Conservation (phyloP, 331 rosid genomes). For the Quercus phellos region DNA sequence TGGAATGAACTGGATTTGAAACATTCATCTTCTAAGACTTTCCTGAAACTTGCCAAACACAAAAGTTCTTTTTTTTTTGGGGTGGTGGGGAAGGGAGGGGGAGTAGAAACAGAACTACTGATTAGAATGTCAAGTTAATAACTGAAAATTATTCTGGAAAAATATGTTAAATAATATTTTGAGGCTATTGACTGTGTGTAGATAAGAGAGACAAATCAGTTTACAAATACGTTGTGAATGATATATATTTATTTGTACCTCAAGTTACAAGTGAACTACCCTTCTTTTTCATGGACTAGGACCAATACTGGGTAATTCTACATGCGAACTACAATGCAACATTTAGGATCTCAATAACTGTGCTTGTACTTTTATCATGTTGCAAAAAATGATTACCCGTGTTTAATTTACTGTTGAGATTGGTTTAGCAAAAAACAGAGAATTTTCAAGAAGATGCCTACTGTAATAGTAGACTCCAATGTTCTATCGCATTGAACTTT, state of each 20-base stretch:
- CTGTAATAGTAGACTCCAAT: too few relatives aligned
- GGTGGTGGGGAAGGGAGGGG: neutral
- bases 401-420: too few relatives aligned
- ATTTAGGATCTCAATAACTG: too few relatives aligned
- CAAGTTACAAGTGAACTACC: neutral
- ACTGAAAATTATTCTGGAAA: neutral
- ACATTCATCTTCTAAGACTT: neutral
- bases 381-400: too few relatives aligned
- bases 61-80: neutral
- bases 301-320: too few relatives aligned
- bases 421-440: too few relatives aligned
- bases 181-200: neutral
- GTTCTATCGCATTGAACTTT: too few relatives aligned
- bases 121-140: neutral
- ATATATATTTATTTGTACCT: neutral
- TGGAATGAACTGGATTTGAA: conserved; percentile 16
- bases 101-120: neutral
- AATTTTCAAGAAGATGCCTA: too few relatives aligned
- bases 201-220: neutral
- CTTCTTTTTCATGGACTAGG: too few relatives aligned
- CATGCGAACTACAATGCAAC: too few relatives aligned
- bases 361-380: too few relatives aligned
- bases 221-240: neutral
- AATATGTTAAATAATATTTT: neutral
- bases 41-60: neutral